Evolutionary conservation across 1,284 basidiomycete species (phyloP).

Genomic region (Ganoderma sinense): DNA sequence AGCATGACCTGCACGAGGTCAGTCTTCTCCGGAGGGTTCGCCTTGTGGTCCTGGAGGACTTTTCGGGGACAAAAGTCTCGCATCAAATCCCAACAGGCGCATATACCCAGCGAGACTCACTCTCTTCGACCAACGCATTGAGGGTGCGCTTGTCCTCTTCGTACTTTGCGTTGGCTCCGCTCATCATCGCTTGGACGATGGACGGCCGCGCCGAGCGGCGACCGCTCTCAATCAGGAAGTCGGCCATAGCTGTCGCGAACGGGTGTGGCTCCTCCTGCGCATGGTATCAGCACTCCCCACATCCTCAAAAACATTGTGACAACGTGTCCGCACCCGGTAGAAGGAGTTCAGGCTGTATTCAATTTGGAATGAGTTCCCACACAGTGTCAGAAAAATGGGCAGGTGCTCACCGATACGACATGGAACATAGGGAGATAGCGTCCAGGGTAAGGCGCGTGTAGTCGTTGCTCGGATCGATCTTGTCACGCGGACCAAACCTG

Average conservation of each 20-base stretch:
- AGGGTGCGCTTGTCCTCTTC: conserved; percentile 48
- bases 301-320: too few relatives aligned
- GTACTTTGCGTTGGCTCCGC: conserved; percentile 46
- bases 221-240: conserved; percentile 48
- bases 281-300: background rate
- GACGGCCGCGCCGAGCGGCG: conserved; percentile 44
- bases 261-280: conserved; percentile 45
- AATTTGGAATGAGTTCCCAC: background rate
- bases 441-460: conserved; percentile 58
- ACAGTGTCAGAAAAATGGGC: background rate
- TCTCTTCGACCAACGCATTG: conserved; percentile 47
- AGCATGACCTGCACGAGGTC: conserved; percentile 56
- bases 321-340: conserved; percentile 22
- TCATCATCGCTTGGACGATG: conserved; percentile 47
- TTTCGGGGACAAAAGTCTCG: background rate
- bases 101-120: conserved; percentile 32
- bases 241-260: conserved; percentile 52
- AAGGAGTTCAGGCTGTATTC: conserved; percentile 36
- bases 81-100: background rate
- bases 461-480: conserved; percentile 54
- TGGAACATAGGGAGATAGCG: conserved; percentile 51
- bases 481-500: conserved; percentile 50
- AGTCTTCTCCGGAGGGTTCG: conserved; percentile 44
- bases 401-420: conserved; percentile 47
- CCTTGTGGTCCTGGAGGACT: conserved; percentile 48